Percentiles rank a stretch among this genome's conserved stretches.
Evolutionary conservation across 2,329 filamentous ascomycete genomes (phyloP).

Genomic region (Alternaria brassicae): DNA sequence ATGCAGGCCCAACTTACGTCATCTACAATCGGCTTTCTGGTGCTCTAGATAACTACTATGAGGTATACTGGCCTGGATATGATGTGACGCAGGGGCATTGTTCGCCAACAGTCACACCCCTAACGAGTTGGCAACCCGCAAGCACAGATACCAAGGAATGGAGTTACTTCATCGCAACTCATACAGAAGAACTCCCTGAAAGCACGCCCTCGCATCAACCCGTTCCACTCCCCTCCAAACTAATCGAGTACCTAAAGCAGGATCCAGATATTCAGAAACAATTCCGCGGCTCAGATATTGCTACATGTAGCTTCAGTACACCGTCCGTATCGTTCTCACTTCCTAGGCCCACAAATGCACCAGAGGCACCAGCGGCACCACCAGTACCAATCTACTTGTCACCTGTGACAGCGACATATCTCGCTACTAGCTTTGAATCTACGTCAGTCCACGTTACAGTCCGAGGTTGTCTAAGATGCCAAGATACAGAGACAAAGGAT

Average conservation of each 20-base stretch:
- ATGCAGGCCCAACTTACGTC: slow-evolving; percentile 42
- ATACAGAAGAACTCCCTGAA: slow-evolving; percentile 12
- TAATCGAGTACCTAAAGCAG: slow-evolving; percentile 34
- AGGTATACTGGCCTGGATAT: slow-evolving; percentile 1
- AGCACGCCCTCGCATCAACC: slow-evolving; percentile 1
- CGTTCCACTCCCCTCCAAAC: slow-evolving; percentile 28
- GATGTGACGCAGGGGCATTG: slow-evolving; percentile 11
- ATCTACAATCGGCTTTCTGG: slow-evolving; percentile 39
- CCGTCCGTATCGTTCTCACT: not conserved
- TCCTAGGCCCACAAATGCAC: not conserved
- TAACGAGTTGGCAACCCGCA: slow-evolving; percentile 30
- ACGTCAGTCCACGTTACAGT: slow-evolving; percentile 39
- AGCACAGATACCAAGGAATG: slow-evolving; percentile 28
- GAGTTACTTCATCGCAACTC: slow-evolving; percentile 36
- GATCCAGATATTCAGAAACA: slow-evolving; percentile 25
- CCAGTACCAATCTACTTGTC: slow-evolving; percentile 4
- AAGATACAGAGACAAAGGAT: slow-evolving; percentile 1
- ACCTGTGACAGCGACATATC: slow-evolving; percentile 29
- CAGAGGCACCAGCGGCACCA: not conserved
- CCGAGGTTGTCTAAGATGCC: slow-evolving; percentile 35
- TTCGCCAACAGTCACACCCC: slow-evolving; percentile 12
- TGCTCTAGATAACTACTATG: slow-evolving; percentile 23
- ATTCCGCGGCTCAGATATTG: slow-evolving; percentile 40
- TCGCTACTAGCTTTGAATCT: slow-evolving; percentile 34
- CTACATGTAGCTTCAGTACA: slow-evolving; percentile 32